Base-by-base conservation (phyloP, 306 rosid genomes). In the Castanospermum australe region DNA sequence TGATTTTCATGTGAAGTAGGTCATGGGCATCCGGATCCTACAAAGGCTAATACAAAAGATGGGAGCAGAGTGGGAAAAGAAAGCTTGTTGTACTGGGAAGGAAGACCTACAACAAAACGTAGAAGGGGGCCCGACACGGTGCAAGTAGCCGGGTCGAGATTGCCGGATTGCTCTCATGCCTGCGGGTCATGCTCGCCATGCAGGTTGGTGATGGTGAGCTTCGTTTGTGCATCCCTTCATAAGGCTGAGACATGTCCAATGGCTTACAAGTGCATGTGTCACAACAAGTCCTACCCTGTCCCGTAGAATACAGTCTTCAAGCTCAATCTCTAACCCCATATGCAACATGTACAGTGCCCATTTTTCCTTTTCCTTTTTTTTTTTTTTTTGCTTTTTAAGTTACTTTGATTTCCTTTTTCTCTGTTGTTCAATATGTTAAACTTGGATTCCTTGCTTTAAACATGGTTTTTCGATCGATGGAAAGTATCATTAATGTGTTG, bases 211-310 rank as follows among this genome's bases (percentile, higher is more conserved):
- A 90, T 88, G 95, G 94, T 93, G 24, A 93, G 98, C 88, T 91
- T 90, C 38, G 89, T 91, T 5, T 93, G 98, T 42, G 83, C 94
- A 0, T 62, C 92, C 2, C 81, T 88, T 21, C 74, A 82, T 30
- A 97, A 93, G 71, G 92, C 97, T 4, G 97, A 94, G 86, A 84
- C 97, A 1, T 95, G 99, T 67, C 99, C 98, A 13, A 89, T 95
- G 93, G 92, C 98, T 83, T 95, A 95, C 81, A 91, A 89, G 80
- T 93, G 98, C 89, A 93, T 87, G 95, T 93, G 98, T 63, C 83
- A 83, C n/a, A 76, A 90, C 89, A 91, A 93, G 88, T 87, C 92
- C 18, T 93, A 90, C 44, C 98, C 97, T 63, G 84, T 93, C 55
- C 97, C 98, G 13, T 93, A 84, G 81, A 47, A 13, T 5, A 35